Percentiles rank a stretch among this genome's conserved stretches.
phyloP scores from a whole-genome alignment of 83 land plant species.

The Thuja plicata region DNA sequence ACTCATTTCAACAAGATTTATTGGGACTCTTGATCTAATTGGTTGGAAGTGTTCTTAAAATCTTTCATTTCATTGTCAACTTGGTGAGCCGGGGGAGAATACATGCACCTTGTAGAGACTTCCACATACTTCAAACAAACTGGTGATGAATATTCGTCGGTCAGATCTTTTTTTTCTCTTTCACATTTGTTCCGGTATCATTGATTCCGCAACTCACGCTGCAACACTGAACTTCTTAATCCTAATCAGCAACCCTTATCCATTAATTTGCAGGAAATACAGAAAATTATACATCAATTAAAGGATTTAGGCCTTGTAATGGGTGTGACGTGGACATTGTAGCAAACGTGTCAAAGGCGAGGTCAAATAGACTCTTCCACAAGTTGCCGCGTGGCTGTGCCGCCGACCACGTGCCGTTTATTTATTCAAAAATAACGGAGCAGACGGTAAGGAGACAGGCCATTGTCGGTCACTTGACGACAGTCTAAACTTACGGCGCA shows the following conservation, averaged over 20 bases:
- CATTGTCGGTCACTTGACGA: not conserved
- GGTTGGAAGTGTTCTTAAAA: too few species aligned
- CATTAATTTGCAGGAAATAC: not conserved
- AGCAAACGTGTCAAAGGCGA: not conserved
- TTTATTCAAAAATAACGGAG: not conserved
- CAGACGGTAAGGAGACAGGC: not conserved
- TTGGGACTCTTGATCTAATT: too few species aligned
- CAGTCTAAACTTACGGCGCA: not conserved
- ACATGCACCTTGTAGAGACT: too few species aligned
- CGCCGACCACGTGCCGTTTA: not conserved
- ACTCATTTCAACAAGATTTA: too few species aligned
- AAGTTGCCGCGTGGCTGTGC: not conserved
- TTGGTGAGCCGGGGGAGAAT: too few species aligned
- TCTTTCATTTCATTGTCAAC: too few species aligned
- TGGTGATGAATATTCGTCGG: too few species aligned
- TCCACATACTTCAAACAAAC: too few species aligned
- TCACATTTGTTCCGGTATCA: not conserved
- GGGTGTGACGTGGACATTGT: not conserved
- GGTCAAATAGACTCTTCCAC: not conserved
- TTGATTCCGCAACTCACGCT: not conserved
- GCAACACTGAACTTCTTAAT: not conserved
- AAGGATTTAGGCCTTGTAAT: not conserved
- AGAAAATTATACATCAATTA: not conserved
- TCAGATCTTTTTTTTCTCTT: too few species aligned
- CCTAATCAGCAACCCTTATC: not conserved